Evolutionary conservation across 495 filamentous ascomycete genomes (phyloP).

Genomic region (Penicillium lagena): DNA sequence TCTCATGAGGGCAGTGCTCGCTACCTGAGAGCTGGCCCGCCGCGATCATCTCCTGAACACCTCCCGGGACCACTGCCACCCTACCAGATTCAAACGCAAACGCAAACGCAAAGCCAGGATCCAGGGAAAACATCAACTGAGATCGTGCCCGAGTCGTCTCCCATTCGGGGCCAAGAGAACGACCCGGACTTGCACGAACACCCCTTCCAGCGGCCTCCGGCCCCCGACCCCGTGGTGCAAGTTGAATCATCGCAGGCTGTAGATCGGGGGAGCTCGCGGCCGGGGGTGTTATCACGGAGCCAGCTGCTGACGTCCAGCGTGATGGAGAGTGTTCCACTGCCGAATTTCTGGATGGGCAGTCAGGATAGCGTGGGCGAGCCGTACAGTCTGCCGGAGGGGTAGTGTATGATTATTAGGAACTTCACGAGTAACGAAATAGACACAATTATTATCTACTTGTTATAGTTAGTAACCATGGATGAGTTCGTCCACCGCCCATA

Average conservation of each 20-base stretch:
- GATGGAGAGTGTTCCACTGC: constrained; percentile 41
- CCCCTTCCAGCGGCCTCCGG: constrained; percentile 14
- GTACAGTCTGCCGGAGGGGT: constrained; percentile 25
- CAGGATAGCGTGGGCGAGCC: constrained; percentile 41
- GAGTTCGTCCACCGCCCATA: neutral
- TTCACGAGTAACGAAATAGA: constrained; percentile 10
- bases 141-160: constrained; percentile 39
- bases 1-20: constrained; percentile 24
- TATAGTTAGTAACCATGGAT: neutral
- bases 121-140: constrained; percentile 23
- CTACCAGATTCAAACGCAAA: constrained; percentile 20
- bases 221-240: constrained; percentile 27
- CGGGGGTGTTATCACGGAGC: constrained; percentile 25
- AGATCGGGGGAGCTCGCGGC: constrained; percentile 18
- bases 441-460: neutral
- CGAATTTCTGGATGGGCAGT: constrained; percentile 33
- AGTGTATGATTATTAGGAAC: constrained; percentile 3
- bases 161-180: constrained; percentile 13
- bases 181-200: constrained; percentile 1
- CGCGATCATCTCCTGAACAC: neutral
- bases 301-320: constrained; percentile 39
- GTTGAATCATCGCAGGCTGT: constrained; percentile 41
- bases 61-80: constrained; percentile 5
- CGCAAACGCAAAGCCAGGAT: constrained; percentile 10
- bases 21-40: constrained; percentile 1